Evolutionary conservation across 1,284 basidiomycete species (phyloP), one percentile per base, ranked within the genome.

Genomic region (Coriolopsis trogii): DNA sequence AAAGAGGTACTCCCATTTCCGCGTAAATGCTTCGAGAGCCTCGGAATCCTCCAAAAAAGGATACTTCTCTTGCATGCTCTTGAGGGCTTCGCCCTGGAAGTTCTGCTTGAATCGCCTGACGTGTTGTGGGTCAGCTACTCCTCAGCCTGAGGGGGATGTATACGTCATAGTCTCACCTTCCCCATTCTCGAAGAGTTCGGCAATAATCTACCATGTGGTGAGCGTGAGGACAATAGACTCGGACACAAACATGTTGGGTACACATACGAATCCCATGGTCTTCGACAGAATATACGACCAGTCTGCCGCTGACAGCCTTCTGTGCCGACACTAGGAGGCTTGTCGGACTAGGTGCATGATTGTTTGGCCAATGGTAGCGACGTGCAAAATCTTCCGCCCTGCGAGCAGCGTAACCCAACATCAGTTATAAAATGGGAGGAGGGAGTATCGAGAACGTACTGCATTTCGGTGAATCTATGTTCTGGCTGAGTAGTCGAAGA

Each of bases 281-380:
- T 65, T 90, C 86, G 23, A 93, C 82, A 13, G 81, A 80, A 54
- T 93, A 87, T 13, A 93, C 75, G 15, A 87, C 82, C 64, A 94
- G 85, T 43, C 80, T 75, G 16, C 84, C 84, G 51, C 85, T 77
- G 12, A 85, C 80, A 15, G 80, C 84, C 0, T 73, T 63, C 39
- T 85, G 77, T 8, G 82, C 81, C 25, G 78, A 80, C 40, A 81
- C 80, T 43, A 87, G 79, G 44, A 89, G 71, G 6, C 79, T 76
- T 2, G 87, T 88, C 12, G 91, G 85, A 41, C 85, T 88, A 0
- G 91, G 91, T 20, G 92, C 72, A 67, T 87, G 89, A 0, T 87
- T 88, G 59, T 93, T 93, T 6, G 92, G 91, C 87, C 92, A 94
- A 80, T 93, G 87, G 72, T 91, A 94, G 61, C 86, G 87, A 41